phyloP scores from a whole-genome alignment of 2,329 filamentous ascomycete genomes.

The Diaporthe longicolla region DNA sequence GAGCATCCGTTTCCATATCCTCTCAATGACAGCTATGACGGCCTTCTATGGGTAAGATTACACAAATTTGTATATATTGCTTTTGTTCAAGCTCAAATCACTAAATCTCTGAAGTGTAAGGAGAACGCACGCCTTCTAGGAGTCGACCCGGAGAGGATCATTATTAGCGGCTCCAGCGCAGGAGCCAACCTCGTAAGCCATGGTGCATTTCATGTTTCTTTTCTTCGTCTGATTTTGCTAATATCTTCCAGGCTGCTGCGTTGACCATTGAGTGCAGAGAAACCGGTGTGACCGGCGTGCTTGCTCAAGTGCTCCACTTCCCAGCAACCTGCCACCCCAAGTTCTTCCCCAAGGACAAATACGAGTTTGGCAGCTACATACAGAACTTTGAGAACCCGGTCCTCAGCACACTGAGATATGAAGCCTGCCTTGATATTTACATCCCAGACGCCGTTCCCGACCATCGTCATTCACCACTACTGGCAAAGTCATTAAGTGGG shows the following conservation, averaged over 20 bases:
- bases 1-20: not conserved
- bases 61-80: not conserved
- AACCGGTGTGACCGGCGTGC: not conserved
- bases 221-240: not conserved
- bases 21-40: constrained; percentile 9
- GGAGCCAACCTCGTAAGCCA: constrained; percentile 22
- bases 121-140: not conserved
- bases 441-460: not conserved
- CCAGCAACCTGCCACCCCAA: constrained; percentile 23
- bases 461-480: constrained; percentile 13
- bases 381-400: constrained; percentile 17
- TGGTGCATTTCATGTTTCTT: not conserved
- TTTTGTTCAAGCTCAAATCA: rapidly evolving
- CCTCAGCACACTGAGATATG: constrained; percentile 11
- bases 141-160: not conserved
- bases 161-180: constrained; percentile 9
- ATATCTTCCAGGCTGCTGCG: not conserved
- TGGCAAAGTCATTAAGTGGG: not conserved
- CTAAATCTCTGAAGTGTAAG: not conserved
- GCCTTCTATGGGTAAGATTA: constrained; percentile 2
- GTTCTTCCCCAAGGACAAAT: constrained; percentile 7
- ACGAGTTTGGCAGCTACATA: constrained; percentile 25
- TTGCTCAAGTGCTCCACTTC: constrained; percentile 6
- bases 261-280: constrained; percentile 10
- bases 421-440: constrained; percentile 13